phyloP scores from a whole-genome alignment of 805 yeast genomes.

The Millerozyma acaciae region DNA sequence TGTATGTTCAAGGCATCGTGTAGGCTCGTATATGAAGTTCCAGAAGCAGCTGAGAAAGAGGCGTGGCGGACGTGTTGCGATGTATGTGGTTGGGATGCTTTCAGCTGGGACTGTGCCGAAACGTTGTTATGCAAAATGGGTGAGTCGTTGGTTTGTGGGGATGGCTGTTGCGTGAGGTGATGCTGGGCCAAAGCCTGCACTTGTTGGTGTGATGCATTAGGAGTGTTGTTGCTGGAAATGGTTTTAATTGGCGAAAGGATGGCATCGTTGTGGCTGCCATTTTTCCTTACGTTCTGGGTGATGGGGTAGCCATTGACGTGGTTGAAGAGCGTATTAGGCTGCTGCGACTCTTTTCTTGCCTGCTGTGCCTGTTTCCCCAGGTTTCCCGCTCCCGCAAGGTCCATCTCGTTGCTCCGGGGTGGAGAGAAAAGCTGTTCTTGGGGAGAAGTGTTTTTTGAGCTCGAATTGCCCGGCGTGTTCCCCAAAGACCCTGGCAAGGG shows the following conservation, averaged over 20 bases:
- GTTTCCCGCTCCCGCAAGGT: background rate
- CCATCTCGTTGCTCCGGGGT: conserved; percentile 8
- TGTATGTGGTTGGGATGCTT: conserved; percentile 5
- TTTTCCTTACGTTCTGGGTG: background rate
- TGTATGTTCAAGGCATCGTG: conserved; percentile 40
- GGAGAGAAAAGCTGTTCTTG: conserved; percentile 14
- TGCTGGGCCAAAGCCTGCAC: conserved; percentile 1
- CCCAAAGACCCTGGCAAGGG: conserved; percentile 32
- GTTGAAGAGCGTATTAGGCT: conserved; percentile 13
- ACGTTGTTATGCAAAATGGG: conserved; percentile 7
- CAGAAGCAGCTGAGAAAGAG: conserved; percentile 64
- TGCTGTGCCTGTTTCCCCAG: background rate
- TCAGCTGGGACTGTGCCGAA: background rate
- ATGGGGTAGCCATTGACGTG: conserved; percentile 2
- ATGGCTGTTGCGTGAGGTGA: conserved; percentile 18
- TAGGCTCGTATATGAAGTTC: conserved; percentile 53
- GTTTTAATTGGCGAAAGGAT: conserved; percentile 26
- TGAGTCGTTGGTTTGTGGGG: conserved; percentile 20
- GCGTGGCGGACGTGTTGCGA: conserved; percentile 38
- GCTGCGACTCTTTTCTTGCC: background rate
- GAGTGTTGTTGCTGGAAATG: conserved; percentile 23
- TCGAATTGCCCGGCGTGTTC: background rate
- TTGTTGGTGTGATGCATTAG: conserved; percentile 7
- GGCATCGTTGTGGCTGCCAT: conserved; percentile 4
- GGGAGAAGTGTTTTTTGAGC: conserved; percentile 4